A percentile compares a stretch with the other conserved stretches of the same genome.
phyloP scores from a whole-genome alignment of 352 stramenopile genomes.

The Pythium apleroticum region DNA sequence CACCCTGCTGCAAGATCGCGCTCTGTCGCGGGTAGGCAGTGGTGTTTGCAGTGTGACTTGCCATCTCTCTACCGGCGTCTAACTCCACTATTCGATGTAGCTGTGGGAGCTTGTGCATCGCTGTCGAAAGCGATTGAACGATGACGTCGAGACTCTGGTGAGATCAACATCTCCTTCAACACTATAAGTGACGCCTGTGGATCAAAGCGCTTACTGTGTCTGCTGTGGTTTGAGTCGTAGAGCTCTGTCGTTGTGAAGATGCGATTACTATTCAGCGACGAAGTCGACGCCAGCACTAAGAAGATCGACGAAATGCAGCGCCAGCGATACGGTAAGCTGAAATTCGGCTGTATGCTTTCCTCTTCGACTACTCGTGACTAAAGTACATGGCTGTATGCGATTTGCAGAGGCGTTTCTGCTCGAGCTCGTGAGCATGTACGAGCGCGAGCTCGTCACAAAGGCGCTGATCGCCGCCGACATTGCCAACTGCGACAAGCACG shows the following conservation, averaged over 20 bases:
- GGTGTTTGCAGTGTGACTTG: background rate
- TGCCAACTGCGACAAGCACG: constrained; percentile 66
- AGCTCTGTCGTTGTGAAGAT: constrained; percentile 45
- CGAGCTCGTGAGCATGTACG: constrained; percentile 73
- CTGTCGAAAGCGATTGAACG: constrained; percentile 50
- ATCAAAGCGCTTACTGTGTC: background rate
- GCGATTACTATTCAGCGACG: constrained; percentile 33
- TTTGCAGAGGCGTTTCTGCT: constrained; percentile 53
- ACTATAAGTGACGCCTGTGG: background rate
- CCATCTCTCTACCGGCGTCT: background rate
- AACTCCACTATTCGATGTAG: constrained; percentile 28
- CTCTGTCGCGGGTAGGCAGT: constrained; percentile 43
- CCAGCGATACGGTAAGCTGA: constrained; percentile 48
- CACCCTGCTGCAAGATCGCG: constrained; percentile 43
- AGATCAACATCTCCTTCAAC: constrained; percentile 1
- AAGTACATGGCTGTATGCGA: background rate
- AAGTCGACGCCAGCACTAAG: constrained; percentile 11
- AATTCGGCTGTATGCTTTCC: background rate
- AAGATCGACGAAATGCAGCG: constrained; percentile 37
- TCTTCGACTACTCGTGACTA: background rate
- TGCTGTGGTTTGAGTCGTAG: background rate
- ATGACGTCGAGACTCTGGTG: constrained; percentile 54
- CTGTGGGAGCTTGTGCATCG: constrained; percentile 74
- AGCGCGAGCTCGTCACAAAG: constrained; percentile 79
- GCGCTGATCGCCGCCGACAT: constrained; percentile 68